Percentiles rank a stretch among this genome's conserved stretches.
Conservation (phyloP, 306 rosid genomes). For the Psophocarpus tetragonolobus region DNA sequence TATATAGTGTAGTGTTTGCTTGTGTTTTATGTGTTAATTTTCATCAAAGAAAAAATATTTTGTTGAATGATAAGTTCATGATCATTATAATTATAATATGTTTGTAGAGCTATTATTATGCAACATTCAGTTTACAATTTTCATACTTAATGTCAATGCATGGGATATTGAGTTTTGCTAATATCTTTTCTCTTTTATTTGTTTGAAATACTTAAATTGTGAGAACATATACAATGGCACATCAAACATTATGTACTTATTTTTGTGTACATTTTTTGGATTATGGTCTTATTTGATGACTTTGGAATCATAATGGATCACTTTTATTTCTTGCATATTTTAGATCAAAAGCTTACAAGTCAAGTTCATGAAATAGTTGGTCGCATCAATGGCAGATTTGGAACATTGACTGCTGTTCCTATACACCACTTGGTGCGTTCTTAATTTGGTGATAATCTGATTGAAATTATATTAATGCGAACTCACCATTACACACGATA, state of each 20-base stretch:
- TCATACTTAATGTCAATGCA: background rate
- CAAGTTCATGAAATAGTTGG: slow-evolving; percentile 98
- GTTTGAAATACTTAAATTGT: background rate
- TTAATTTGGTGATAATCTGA: slow-evolving; percentile 7
- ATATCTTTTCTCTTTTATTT: background rate
- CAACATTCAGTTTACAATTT: background rate
- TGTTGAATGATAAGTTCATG: background rate
- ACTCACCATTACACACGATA: background rate
- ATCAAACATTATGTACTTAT: background rate
- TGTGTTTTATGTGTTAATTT: background rate
- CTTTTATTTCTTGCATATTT: slow-evolving; percentile 35
- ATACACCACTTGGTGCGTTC: slow-evolving; percentile 84
- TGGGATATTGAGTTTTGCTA: background rate
- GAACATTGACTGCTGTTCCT: slow-evolving; percentile 78
- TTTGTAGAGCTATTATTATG: background rate
- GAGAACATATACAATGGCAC: slow-evolving; percentile 3
- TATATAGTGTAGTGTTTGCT: background rate
- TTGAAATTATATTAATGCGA: slow-evolving; percentile 11
- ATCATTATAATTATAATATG: background rate
- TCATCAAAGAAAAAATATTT: background rate
- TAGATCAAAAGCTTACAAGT: slow-evolving; percentile 94
- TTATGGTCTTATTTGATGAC: background rate
- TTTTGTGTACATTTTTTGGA: slow-evolving; percentile 20
- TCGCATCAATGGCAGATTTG: slow-evolving; percentile 90
- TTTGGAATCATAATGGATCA: slow-evolving; percentile 18